A percentile compares a stretch with the other conserved stretches of the same genome.
These are phyloP conservation scores for Cutaneotrichosporon sp. DNA, from an alignment of 1,284 basidiomycete species.

Conservation along the genomic window DNA sequence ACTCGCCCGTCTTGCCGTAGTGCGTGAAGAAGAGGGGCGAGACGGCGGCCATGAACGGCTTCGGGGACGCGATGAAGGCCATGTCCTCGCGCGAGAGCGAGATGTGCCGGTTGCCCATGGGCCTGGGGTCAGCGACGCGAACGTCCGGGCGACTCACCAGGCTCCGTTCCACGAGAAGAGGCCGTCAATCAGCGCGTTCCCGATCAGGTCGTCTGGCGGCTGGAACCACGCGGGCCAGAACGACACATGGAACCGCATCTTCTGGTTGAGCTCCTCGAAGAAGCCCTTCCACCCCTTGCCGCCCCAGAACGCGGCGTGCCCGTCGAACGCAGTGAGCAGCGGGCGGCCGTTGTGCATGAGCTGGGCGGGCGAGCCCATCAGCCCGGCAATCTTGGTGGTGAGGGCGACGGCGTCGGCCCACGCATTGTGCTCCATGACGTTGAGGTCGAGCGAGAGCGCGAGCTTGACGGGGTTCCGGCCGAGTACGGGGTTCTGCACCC, in stretches of 20 bases:
- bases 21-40: constrained; percentile 66
- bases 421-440: constrained; percentile 40
- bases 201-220: constrained; percentile 40
- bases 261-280: constrained; percentile 28
- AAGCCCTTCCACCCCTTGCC: constrained; percentile 43
- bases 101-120: constrained; percentile 33
- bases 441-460: constrained; percentile 52
- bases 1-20: constrained; percentile 50
- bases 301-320: constrained; percentile 40
- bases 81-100: constrained; percentile 35
- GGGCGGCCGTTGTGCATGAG: constrained; percentile 25
- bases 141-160: constrained; percentile 36
- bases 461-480: constrained; percentile 30
- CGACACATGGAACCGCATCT: constrained; percentile 36
- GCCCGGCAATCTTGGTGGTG: constrained; percentile 22
- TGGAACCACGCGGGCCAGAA: constrained; percentile 54
- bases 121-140: constrained; percentile 35
- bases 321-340: constrained; percentile 48
- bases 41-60: constrained; percentile 64
- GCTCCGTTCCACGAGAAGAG: constrained; percentile 51
- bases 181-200: constrained; percentile 41
- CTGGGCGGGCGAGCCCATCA: constrained; percentile 23
- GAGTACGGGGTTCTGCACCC: background rate
- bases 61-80: constrained; percentile 42
- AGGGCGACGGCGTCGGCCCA: constrained; percentile 29